phyloP scores from a whole-genome alignment of 108 stramenopile genomes.

The Asterionellopsis glacialis region DNA sequence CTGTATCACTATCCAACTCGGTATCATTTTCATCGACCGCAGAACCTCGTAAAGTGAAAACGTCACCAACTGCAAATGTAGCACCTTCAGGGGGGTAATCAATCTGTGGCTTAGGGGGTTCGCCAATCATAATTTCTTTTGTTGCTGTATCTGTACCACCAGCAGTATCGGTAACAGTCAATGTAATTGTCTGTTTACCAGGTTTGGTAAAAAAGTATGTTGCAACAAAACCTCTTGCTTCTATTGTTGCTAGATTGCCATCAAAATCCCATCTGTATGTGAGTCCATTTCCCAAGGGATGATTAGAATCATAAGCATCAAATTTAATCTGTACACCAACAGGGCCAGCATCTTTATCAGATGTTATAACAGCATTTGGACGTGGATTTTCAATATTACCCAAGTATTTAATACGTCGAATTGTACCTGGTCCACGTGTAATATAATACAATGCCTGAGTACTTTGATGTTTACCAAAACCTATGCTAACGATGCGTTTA shows the following conservation, averaged over 20 bases:
- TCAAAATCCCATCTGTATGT: slow-evolving; percentile 28
- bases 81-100: slow-evolving; percentile 12
- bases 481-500: slow-evolving; percentile 13
- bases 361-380: slow-evolving; percentile 21
- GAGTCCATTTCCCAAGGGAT: slow-evolving; percentile 24
- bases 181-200: slow-evolving; percentile 5
- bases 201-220: not conserved
- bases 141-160: slow-evolving; percentile 7
- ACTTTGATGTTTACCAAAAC: slow-evolving; percentile 27
- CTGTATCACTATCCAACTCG: slow-evolving; percentile 1
- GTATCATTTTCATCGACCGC: slow-evolving; percentile 8
- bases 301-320: slow-evolving; percentile 17
- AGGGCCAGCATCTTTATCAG: slow-evolving; percentile 1
- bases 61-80: slow-evolving; percentile 21
- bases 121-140: slow-evolving; percentile 3
- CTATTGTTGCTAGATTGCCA: slow-evolving; percentile 4
- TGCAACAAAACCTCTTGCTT: not conserved
- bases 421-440: slow-evolving; percentile 1
- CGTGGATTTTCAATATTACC: slow-evolving; percentile 15
- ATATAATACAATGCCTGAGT: slow-evolving; percentile 25
- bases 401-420: slow-evolving; percentile 24
- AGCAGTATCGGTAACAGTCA: slow-evolving; percentile 17
- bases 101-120: slow-evolving; percentile 13
- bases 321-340: slow-evolving; percentile 14
- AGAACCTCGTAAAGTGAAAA: slow-evolving; percentile 15